Base-by-base conservation (phyloP, 1,284 basidiomycete species). In the Apiotrichum siamense region DNA sequence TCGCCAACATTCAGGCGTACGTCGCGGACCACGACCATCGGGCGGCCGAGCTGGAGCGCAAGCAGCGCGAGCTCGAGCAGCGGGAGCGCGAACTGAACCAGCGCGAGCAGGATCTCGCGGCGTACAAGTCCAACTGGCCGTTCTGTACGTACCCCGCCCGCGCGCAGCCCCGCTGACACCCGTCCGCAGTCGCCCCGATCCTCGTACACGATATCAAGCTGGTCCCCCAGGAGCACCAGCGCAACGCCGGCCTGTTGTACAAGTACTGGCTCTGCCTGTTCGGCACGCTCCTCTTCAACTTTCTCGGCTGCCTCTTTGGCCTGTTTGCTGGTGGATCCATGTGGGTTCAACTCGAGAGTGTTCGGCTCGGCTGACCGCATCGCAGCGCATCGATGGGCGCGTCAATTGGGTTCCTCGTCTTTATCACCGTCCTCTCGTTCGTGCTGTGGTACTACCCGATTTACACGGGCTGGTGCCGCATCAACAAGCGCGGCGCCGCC, bases 401-500 rank as follows among this genome's bases (percentile, higher is more conserved):
- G 42, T 53, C 69, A 23, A 63, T 65, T 4, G 56, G 67, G 52
- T 96, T 97, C 70, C 60, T 93, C 38, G 79, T 88, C 45, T 77
- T 97, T 55, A 94, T 98, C 67, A 76, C 82, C 7, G 75, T 82
- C 39, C 74, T 84, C 39, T 91, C 90, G 31, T 97, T 97, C 77
- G 77, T 94, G 59, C 78, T 90, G 50, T 97, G 92, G 91, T 92
- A 91, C 72, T 82, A 88, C 64, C 93, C 94, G 3, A 86, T 94
- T 66, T 97, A 97, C 78, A 93, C 94, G 64, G 93, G 88, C 43
- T 92, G 91, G 77, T 90, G 91, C 85, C 94, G 96, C 80, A 90
- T 86, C 31, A 68, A 70, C 77, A 72, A 57, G 49, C 52, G 58
- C 38, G 65, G 63, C 36, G 65, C 73, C 57, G 73, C 72, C 21